Conservation (phyloP, 768 basidiomycete genomes). For the Russula virescens region DNA sequence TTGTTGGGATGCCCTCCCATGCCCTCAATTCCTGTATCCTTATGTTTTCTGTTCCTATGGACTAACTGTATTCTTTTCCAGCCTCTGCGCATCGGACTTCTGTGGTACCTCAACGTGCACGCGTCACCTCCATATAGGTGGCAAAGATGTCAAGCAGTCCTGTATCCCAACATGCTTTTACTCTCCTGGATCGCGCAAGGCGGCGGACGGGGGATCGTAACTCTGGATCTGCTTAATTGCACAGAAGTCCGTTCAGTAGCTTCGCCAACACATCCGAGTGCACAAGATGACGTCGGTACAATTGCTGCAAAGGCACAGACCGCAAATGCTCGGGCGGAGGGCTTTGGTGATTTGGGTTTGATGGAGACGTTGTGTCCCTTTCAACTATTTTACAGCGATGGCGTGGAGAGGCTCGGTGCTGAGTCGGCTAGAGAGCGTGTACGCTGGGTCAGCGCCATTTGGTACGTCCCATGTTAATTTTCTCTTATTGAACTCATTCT, state of each 20-base stretch:
- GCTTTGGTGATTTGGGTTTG: conserved; percentile 39
- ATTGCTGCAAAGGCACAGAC: conserved; percentile 68
- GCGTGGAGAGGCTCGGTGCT: conserved; percentile 82
- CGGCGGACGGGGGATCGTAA: conserved; percentile 80
- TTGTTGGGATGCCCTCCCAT: not conserved
- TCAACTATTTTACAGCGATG: conserved; percentile 85
- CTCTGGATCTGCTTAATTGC: conserved; percentile 81
- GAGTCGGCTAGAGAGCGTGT: conserved; percentile 83
- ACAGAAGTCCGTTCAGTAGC: conserved; percentile 79
- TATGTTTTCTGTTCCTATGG: conserved; percentile 10
- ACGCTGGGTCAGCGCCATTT: conserved; percentile 87
- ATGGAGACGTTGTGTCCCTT: conserved; percentile 82
- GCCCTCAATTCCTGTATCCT: no score
- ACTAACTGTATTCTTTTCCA: conserved; percentile 32
- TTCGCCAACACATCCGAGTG: conserved; percentile 73
- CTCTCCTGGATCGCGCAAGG: conserved; percentile 84
- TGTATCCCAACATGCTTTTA: conserved; percentile 79
- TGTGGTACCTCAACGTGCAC: conserved; percentile 95
- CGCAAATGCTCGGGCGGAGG: conserved; percentile 34
- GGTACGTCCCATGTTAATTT: conserved; percentile 42
- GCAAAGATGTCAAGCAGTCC: conserved; percentile 76
- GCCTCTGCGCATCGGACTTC: conserved; percentile 78
- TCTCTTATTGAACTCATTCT: not conserved
- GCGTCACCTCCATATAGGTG: conserved; percentile 69
- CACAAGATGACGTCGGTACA: conserved; percentile 82